phyloP scores from a whole-genome alignment of 495 filamentous ascomycete genomes.

The Talaromyces ruber region DNA sequence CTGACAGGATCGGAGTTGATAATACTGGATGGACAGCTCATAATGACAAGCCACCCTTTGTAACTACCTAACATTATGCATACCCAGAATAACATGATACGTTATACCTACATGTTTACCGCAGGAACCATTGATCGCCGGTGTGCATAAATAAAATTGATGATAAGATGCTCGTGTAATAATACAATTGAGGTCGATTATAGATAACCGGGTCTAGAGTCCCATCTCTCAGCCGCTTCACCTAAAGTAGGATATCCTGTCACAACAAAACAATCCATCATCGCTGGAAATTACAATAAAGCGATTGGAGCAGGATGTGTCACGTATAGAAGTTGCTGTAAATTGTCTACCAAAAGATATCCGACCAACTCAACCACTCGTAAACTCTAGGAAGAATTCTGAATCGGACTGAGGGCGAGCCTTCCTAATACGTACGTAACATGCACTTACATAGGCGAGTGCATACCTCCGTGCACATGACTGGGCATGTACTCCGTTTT shows the following conservation, averaged over 20 bases:
- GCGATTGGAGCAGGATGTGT: neutral
- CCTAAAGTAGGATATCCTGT: neutral
- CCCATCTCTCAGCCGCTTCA: neutral
- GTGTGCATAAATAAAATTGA: neutral
- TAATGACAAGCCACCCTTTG: neutral
- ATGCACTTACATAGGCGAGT: neutral
- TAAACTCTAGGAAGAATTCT: neutral
- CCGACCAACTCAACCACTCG: neutral
- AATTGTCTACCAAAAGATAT: neutral
- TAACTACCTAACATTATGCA: neutral
- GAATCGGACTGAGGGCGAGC: neutral
- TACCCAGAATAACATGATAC: neutral
- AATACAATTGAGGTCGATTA: neutral
- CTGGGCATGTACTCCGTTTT: neutral
- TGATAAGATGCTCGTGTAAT: neutral
- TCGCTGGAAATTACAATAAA: neutral
- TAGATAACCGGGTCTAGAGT: neutral
- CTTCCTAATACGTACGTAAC: neutral
- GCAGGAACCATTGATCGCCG: neutral
- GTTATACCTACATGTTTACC: neutral
- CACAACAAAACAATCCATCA: neutral
- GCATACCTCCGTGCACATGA: neutral
- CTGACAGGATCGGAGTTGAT: neutral
- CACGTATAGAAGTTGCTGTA: neutral
- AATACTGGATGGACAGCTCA: neutral